Base-by-base conservation (phyloP, 1,284 basidiomycete species). In the Boletus mariae region DNA sequence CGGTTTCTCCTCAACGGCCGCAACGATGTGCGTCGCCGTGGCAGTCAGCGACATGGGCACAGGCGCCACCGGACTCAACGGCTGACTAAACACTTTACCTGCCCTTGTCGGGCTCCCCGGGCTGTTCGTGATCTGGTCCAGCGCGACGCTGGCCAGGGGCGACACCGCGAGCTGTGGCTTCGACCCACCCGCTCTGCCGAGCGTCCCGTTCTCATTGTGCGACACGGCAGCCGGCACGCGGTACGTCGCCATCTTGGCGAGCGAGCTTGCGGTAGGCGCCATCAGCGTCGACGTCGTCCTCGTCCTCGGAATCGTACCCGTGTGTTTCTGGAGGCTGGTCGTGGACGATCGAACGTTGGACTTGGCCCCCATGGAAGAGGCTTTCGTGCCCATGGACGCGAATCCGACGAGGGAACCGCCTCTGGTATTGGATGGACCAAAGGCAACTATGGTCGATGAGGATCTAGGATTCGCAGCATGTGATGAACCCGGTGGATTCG, bases 261-360 rank as follows among this genome's bases (percentile, higher is more conserved):
- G 72, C 1, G 88, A 91, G 59, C 87, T 87, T 2, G 84, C 87
- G 1, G 88, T 90, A 0, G 87, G 87, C 0, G 86, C 85, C 49
- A 83, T 71, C 13, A 90, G 72, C 23, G 84, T 79, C 3, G 86
- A 88, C 1, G 71, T 68, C 1, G 75, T 63, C 35, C 61, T 59
- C 45, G 45, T 48, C 46, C 62, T 49, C 2, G 55, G 52, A 35
- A 57, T 45, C 28, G 32, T 28, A 17, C 43, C 2, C 45, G 53
- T 32, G 47, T 55, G 51, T 51, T 59, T 66, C 3, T 64, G 57
- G 4, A 57, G 56, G 45, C 54, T 59, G 23, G 55, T 38, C 8
- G 64, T 49, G 2, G 54, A 47, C 11, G 40, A 28, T 17, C 26
- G 37, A n/a, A 57, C 54, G 48, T 58, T 68, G 1, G 62, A 67